Evolutionary conservation across 441 rosid genomes (phyloP).

Genomic region (Biscutella laevigata): DNA sequence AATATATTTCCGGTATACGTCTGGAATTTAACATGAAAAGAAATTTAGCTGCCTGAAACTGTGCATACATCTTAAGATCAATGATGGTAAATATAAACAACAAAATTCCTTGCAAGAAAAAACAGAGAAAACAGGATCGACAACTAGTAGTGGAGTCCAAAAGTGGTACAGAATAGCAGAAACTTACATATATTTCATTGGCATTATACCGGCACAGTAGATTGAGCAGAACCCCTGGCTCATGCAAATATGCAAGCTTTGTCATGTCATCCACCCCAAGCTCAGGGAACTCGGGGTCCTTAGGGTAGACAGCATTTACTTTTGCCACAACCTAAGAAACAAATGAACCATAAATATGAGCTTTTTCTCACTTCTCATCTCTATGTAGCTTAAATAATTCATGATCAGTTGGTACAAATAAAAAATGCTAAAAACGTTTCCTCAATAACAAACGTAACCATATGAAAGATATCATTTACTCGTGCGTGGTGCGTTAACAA

Average conservation of each 20-base stretch:
- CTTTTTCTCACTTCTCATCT: neutral
- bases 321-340: conserved; percentile 57
- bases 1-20: conserved; percentile 73
- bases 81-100: neutral
- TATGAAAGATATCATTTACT: neutral
- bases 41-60: conserved; percentile 18
- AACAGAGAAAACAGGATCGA: neutral
- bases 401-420: neutral
- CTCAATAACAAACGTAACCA: neutral
- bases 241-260: conserved; percentile 87
- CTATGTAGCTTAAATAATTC: neutral
- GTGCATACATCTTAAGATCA: neutral
- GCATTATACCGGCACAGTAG: conserved; percentile 55
- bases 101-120: neutral
- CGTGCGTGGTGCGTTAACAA: neutral
- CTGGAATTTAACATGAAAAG: conserved; percentile 32
- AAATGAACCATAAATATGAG: neutral
- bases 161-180: neutral
- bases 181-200: conserved; percentile 88
- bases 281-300: conserved; percentile 83
- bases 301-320: conserved; percentile 49
- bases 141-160: neutral
- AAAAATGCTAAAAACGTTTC: neutral
- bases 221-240: conserved; percentile 86
- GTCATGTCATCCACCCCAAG: conserved; percentile 95